Evolutionary conservation across 768 basidiomycete genomes (phyloP), one percentile per base, ranked within the genome.

Genomic region (Russula olivacea): DNA sequence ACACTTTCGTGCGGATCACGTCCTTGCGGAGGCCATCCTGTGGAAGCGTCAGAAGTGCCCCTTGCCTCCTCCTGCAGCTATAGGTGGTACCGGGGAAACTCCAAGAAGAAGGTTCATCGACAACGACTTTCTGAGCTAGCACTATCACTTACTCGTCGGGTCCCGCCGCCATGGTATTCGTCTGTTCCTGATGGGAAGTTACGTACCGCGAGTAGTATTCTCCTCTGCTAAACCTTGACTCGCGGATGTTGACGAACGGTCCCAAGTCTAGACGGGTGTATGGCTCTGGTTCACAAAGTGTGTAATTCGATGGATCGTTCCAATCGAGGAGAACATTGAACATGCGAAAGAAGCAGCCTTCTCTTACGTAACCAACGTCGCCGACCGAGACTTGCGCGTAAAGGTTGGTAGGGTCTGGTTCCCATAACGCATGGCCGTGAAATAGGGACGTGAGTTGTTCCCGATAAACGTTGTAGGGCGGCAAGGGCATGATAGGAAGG

Each of bases 331-430:
- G 50, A 4, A 60, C 55, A 19, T 67, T 69, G 61, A 68, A 69
- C 30, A 68, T 53, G 15, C 63, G 59, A 30, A 43, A 50, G 43
- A 69, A 69, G 30, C 51, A 53, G 28, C 68, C 68, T 25, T 68
- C 60, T 28, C 40, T 56, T 40, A 68, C 58, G 60, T 68, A 69
- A 50, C 68, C 68, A 1, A 69, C 68, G 30, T 69, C 67, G 7
- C 68, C 68, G 0, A 68, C 63, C 8, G 58, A 50, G 61, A 69
- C 68, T n/a, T 32, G 45, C 3, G 61, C 38, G 38, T 69, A 69
- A 7, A 68, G 23, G 25, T 61, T 47, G 54, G 51, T 48, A 11
- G 68, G 68, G 34, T 69, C 58, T 15, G 69, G 69, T 5, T 69
- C 53, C 66, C 68, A 68, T 38, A 68, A 50, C 4, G 67, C 66